Percentiles rank a stretch among this genome's conserved stretches.
These are phyloP conservation scores for Plantago ovata DNA, from an alignment of 257 asterid genomes.

Conservation along the genomic window DNA sequence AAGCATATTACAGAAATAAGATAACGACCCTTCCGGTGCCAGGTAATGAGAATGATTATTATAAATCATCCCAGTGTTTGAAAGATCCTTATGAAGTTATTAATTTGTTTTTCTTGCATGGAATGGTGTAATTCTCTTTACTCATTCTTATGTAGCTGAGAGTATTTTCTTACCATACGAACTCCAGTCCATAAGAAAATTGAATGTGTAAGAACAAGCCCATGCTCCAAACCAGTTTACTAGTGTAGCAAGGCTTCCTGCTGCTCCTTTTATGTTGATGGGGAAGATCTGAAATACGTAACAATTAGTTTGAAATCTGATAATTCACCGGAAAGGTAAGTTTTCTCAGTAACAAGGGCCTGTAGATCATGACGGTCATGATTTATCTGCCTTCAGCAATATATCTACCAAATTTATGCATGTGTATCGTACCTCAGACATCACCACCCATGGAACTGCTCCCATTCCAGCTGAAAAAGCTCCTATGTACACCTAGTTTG, in stretches of 20 bases:
- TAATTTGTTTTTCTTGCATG: neutral
- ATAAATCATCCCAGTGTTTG: neutral
- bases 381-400: too few species aligned
- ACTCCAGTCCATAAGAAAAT: conserved; percentile 89
- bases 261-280: conserved; percentile 84
- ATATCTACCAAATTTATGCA: too few species aligned
- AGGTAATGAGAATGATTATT: too few species aligned
- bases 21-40: neutral
- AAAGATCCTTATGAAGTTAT: neutral
- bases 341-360: too few species aligned
- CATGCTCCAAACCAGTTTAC: conserved; percentile 97
- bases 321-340: too few species aligned
- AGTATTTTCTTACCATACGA: conserved; percentile 50
- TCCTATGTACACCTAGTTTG: conserved; percentile 66
- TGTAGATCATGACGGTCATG: too few species aligned
- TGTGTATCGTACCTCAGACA: conserved; percentile 73
- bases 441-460: conserved; percentile 99
- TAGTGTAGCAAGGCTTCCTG: conserved; percentile 89
- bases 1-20: conserved; percentile 15
- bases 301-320: conserved; percentile 5
- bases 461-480: conserved; percentile 93
- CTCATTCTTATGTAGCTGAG: neutral
- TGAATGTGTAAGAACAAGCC: conserved; percentile 87
- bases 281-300: conserved; percentile 66
- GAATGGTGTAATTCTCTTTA: neutral